A percentile compares a stretch with the other conserved stretches of the same genome.
phyloP scores from a whole-genome alignment of 2,329 filamentous ascomycete genomes.

The Daldinia eschscholtzii region DNA sequence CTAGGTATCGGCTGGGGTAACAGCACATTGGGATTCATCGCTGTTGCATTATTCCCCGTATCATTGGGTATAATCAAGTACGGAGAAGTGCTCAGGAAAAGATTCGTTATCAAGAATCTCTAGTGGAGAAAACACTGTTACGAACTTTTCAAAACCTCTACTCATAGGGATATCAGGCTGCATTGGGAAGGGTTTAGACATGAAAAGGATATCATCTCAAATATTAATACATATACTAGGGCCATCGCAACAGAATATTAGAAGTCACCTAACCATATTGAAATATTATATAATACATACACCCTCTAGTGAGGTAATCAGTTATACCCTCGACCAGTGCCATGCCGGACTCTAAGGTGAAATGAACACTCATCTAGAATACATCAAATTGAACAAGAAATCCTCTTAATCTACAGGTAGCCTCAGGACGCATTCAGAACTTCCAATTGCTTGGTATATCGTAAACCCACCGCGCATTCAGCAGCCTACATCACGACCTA shows the following conservation, averaged over 20 bases:
- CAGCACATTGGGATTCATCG: slow-evolving; percentile 50
- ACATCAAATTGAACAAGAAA: neutral
- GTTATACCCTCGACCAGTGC: neutral
- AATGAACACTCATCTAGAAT: neutral
- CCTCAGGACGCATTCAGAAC: neutral
- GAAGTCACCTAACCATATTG: neutral
- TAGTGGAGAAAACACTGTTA: slow-evolving; percentile 15
- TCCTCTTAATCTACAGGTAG: neutral
- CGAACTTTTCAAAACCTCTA: slow-evolving; percentile 3
- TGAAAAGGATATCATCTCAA: slow-evolving; percentile 11
- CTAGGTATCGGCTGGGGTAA: slow-evolving; percentile 54
- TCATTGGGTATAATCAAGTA: slow-evolving; percentile 45
- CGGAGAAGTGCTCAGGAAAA: slow-evolving; percentile 39
- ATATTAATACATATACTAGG: neutral
- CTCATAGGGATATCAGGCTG: slow-evolving; percentile 5
- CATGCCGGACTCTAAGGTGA: neutral
- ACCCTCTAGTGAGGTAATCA: neutral
- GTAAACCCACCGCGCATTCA: neutral
- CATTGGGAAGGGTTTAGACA: slow-evolving; percentile 20
- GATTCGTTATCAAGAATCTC: slow-evolving; percentile 39
- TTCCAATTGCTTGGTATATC: neutral
- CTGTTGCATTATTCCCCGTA: slow-evolving; percentile 45
- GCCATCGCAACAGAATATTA: neutral
- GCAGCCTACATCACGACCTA: too few species aligned
- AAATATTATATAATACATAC: neutral